Conservation (phyloP, 257 asterid genomes). For the Ehretia macrophylla region DNA sequence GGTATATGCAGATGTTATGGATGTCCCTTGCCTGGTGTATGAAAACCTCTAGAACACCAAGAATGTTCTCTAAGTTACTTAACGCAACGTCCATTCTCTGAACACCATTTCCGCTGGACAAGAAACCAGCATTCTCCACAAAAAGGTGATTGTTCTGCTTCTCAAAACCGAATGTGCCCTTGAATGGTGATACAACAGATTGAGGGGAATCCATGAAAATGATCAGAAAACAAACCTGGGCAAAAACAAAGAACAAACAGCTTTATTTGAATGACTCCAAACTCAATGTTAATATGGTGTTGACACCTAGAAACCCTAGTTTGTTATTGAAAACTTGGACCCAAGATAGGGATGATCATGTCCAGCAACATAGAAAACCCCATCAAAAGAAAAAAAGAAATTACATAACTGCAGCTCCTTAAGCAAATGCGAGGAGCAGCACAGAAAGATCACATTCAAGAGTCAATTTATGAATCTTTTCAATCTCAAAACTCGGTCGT, state of each 20-base stretch:
- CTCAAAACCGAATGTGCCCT: conserved; percentile 51
- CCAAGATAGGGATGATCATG: too few relatives aligned
- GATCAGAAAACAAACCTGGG: conserved; percentile 36
- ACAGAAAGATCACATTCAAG: too few relatives aligned
- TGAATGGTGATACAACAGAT: conserved; percentile 83
- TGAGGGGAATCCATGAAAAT: conserved; percentile 82
- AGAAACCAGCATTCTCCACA: conserved; percentile 26
- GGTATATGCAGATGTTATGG: conserved; percentile 94
- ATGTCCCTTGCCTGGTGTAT: conserved; percentile 89
- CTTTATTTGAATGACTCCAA: too few relatives aligned
- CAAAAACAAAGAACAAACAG: neutral
- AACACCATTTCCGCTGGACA: conserved; percentile 28
- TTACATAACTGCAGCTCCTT: too few relatives aligned
- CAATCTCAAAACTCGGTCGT: too few relatives aligned
- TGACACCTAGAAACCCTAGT: too few relatives aligned
- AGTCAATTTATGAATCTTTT: too few relatives aligned
- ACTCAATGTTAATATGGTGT: too few relatives aligned
- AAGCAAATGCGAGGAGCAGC: too few relatives aligned
- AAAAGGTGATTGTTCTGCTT: conserved; percentile 42
- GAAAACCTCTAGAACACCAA: conserved; percentile 72
- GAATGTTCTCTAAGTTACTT: conserved; percentile 31
- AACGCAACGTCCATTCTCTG: conserved; percentile 33
- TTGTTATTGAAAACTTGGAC: too few relatives aligned
- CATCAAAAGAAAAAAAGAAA: too few relatives aligned
- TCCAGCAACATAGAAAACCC: too few relatives aligned